Evolutionary conservation across 2,329 filamentous ascomycete genomes (phyloP).

Genomic region (Fusarium sp.): DNA sequence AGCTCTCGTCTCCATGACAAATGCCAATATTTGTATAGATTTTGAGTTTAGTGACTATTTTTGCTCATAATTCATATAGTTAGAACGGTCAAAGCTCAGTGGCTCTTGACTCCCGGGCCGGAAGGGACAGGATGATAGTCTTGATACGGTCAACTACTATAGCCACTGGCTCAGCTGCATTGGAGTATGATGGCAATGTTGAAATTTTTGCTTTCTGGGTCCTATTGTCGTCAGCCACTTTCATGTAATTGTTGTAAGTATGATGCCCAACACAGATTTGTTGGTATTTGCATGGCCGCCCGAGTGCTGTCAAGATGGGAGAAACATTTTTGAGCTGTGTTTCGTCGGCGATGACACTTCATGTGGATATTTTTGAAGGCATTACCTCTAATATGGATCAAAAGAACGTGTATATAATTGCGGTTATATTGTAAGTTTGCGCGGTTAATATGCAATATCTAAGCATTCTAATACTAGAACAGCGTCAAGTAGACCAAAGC

Average conservation of each 20-base stretch:
- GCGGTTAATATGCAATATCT: neutral
- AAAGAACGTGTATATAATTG: neutral
- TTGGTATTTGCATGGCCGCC: neutral
- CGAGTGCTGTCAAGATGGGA: neutral
- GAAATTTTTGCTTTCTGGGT: neutral
- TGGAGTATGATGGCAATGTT: neutral
- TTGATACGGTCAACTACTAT: neutral
- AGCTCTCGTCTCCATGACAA: slow-evolving; percentile 16
- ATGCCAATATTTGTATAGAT: neutral
- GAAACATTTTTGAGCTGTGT: neutral
- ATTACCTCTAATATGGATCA: neutral
- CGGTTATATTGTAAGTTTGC: neutral
- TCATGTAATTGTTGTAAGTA: neutral
- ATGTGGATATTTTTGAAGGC: neutral
- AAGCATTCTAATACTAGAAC: neutral
- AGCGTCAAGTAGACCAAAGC: neutral
- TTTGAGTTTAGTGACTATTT: neutral
- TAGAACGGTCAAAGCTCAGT: neutral
- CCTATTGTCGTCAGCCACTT: neutral
- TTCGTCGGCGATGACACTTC: neutral
- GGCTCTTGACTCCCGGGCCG: slow-evolving; percentile 4
- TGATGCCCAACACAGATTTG: neutral
- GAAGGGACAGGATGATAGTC: neutral
- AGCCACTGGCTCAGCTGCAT: neutral
- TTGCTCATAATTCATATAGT: neutral